Base-by-base conservation (phyloP, 805 yeast species). In the Yarrowia porcina region DNA sequence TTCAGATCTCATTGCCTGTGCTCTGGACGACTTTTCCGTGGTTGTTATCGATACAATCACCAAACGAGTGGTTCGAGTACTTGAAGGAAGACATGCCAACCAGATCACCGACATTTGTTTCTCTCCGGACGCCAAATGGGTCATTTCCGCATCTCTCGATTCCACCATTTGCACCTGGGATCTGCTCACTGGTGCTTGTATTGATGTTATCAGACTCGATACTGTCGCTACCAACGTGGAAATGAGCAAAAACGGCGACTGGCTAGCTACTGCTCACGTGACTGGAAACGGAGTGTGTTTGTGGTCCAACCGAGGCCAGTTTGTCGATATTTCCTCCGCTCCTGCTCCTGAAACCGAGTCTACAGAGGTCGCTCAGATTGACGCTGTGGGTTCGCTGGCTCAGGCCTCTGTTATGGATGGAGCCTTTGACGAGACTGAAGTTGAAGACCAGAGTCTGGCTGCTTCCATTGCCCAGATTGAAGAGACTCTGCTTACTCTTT, bases 101-200 rank as follows among this genome's bases (percentile, higher is more conserved):
- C 81, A 97, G 70, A 85, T 94, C 67, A 91, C 97, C 0, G 81
- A 89, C 0, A 74, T 93, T 72, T 97, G 90, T 72, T 93, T 94
- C 71, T 86, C 96, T 3, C 96, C 97, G 4, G 93, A 92, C 73
- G 98, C 97, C 35, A 84, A 97, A 73, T 94, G 98, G 97, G 77
- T 94, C 35, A 85, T 94, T 9, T 84, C 94, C 23, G 85, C 89
- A 1, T 82, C 91, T 0, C 78, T 91, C 65, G 99, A 94, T 72
- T 81, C 89, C 1, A 91, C 98, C 0, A 79, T 94, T 54, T 83
- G 99, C 70, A 90, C 97, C 0, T 94, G 98, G 98, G 98, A 94
- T 73, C 81, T 94, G 65, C 98, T 98, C 42, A 88, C 97, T 1
- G 98, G 99, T 54, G 90, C 92, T 0, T 93, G 98, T 74, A 90